Percentiles rank a stretch among this genome's conserved stretches.
phyloP scores from a whole-genome alignment of 805 yeast genomes.

The Saccharomycopsis malanga region DNA sequence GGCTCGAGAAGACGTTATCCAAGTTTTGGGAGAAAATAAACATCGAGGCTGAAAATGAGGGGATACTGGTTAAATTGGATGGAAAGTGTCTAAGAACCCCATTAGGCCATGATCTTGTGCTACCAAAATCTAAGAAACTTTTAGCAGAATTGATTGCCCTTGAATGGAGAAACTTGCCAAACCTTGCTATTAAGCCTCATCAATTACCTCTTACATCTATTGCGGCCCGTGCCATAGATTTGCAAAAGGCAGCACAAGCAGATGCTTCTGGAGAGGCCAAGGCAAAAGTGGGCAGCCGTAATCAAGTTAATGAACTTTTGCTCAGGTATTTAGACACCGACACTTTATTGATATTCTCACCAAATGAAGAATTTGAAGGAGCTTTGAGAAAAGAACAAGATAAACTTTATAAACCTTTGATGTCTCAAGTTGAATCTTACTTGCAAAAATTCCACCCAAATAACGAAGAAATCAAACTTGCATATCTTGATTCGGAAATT shows the following conservation, averaged over 20 bases:
- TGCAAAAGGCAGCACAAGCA: constrained; percentile 32
- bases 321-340: constrained; percentile 90
- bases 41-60: constrained; percentile 28
- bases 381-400: constrained; percentile 73
- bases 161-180: constrained; percentile 79
- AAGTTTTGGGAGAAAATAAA: constrained; percentile 79
- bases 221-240: constrained; percentile 80
- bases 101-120: constrained; percentile 56
- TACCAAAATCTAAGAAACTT: constrained; percentile 52
- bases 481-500: constrained; percentile 69
- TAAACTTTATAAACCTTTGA: constrained; percentile 66
- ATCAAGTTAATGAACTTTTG: constrained; percentile 50
- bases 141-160: constrained; percentile 72
- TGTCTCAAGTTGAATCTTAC: constrained; percentile 54
- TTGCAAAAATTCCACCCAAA: constrained; percentile 35
- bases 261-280: constrained; percentile 35
- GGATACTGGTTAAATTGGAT: constrained; percentile 58
- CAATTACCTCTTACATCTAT: constrained; percentile 83
- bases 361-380: constrained; percentile 76
- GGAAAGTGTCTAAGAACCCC: constrained; percentile 79
- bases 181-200: constrained; percentile 63
- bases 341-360: constrained; percentile 81
- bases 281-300: constrained; percentile 55
- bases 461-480: constrained; percentile 35
- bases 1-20: constrained; percentile 57